Conservation (phyloP, 208 protist species). For the Balamuthia mandrillaris region DNA sequence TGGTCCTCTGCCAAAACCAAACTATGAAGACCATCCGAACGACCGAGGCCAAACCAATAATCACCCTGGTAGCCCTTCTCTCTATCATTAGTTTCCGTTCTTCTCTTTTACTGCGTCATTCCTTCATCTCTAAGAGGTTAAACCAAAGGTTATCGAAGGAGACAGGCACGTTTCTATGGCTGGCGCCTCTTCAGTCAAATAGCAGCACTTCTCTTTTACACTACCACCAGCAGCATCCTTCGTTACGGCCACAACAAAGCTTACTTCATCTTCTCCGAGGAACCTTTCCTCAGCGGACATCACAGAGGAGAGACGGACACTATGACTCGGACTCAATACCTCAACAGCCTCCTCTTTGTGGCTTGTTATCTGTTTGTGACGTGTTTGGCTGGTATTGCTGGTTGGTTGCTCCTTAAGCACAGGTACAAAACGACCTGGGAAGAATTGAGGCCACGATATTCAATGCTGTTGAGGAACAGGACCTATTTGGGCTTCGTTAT, state of each 20-base stretch:
- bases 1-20: background rate
- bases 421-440: background rate
- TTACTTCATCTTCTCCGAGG: slow-evolving; percentile 33
- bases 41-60: slow-evolving; percentile 53
- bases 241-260: slow-evolving; percentile 38
- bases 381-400: background rate
- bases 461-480: background rate
- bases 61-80: background rate
- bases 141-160: slow-evolving; percentile 29
- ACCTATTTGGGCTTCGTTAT: slow-evolving; percentile 15
- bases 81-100: background rate
- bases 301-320: no score
- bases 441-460: background rate
- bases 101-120: no score
- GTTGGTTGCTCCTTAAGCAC: background rate
- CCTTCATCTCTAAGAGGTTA: no score
- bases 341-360: background rate
- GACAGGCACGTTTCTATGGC: slow-evolving; percentile 46
- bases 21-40: no score
- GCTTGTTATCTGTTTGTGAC: background rate
- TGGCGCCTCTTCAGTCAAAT: slow-evolving; percentile 42
- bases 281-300: no score
- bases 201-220: slow-evolving; percentile 22
- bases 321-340: no score
- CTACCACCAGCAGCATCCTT: slow-evolving; percentile 7